Evolutionary conservation across 495 filamentous ascomycete genomes (phyloP), one percentile per base, ranked within the genome.

Genomic region (Glonium stellatum): DNA sequence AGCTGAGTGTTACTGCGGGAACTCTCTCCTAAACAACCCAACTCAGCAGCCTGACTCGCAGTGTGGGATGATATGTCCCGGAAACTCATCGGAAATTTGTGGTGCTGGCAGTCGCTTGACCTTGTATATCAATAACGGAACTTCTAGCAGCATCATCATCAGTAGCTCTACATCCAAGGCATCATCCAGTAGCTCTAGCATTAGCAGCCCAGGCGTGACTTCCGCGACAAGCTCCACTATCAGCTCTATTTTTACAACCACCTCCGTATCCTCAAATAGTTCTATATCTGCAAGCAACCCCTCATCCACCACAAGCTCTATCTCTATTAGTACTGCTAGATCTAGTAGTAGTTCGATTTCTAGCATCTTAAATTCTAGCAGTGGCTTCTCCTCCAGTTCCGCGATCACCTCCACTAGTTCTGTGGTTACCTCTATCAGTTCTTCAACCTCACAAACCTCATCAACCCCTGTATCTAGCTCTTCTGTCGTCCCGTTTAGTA

Each of bases 1-100:
- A 11, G 62, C 64, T 46, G 72, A 74, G 41, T 74, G 72, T 54
- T 73, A 71, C 54, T 73, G 70, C 41, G 73, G 72, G 3, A 71
- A 72, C 49, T 64, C 41, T 15, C 9, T 62, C 8, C 6, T 11
- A 19, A 11, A 8, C 36, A 39, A 8, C 15, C 8, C 4, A 23
- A 21, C 11, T 50, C 3, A 19, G 47, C n/a, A 50, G 22, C n/a
- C 47, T 12, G 47, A 44, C 18, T 13, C 56, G 12, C 55, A 60
- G 15, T 66, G 64, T 50, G 44, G 25, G 9, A 52, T 34, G 22
- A 31, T 37, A 39, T 66, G 64, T 39, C 22, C 44, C 34, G 64
- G 64, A 31, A 57, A 66, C 42, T 22, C 5, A 10, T 64, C 47
- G 3, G 22, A 66, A 41, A 8, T 58, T 37, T 66, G 64, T 42